phyloP scores from a whole-genome alignment of 352 stramenopile genomes.

The Globisporangium cylindrosporum region DNA sequence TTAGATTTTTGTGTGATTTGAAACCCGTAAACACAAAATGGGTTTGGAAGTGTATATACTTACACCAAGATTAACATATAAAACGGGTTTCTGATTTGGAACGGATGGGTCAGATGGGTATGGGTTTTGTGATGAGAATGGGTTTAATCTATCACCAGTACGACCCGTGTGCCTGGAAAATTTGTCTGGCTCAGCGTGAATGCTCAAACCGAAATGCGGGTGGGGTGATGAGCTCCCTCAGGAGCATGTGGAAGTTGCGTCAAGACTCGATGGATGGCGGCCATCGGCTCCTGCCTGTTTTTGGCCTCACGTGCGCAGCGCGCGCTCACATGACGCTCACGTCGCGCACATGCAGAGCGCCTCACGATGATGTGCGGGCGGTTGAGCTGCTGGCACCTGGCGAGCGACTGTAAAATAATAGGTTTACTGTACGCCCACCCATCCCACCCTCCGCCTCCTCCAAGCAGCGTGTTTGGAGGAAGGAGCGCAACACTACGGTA shows the following conservation, averaged over 20 bases:
- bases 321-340: background rate
- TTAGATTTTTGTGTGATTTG: background rate
- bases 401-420: background rate
- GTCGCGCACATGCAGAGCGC: background rate
- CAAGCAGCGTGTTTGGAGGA: background rate
- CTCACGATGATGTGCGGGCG: background rate
- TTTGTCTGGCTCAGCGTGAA: slow-evolving; percentile 15
- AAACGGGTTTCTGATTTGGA: background rate
- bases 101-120: background rate
- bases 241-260: slow-evolving; percentile 13
- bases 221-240: background rate
- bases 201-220: slow-evolving; percentile 16
- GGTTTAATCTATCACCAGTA: background rate
- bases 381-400: background rate
- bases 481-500: background rate
- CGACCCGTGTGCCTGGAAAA: slow-evolving; percentile 14
- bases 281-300: background rate
- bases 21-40: background rate
- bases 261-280: background rate
- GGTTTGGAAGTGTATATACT: background rate
- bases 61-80: background rate
- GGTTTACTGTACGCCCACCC: background rate
- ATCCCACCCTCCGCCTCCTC: background rate
- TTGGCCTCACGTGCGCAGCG: background rate
- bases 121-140: background rate